phyloP scores from a whole-genome alignment of 2,329 filamentous ascomycete genomes.

The Zymoseptoria crescenta region DNA sequence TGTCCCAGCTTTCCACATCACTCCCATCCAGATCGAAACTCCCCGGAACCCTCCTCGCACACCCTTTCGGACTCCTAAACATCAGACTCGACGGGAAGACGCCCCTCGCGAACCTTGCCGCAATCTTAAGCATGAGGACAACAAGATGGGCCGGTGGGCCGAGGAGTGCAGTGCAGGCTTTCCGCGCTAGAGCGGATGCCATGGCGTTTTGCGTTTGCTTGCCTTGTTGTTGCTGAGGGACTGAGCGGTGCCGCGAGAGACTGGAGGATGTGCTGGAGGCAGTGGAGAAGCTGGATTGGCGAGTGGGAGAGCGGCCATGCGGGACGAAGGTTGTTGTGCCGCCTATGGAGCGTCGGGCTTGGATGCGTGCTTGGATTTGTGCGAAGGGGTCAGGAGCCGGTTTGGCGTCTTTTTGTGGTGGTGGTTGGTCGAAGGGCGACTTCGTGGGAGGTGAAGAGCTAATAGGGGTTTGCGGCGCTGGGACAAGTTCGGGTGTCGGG shows the following conservation, averaged over 20 bases:
- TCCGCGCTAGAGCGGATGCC: slow-evolving; percentile 55
- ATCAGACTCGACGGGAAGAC: slow-evolving; percentile 24
- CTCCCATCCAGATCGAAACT: slow-evolving; percentile 46
- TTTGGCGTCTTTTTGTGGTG: background rate
- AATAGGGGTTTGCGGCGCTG: background rate
- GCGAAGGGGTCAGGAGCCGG: slow-evolving; percentile 22
- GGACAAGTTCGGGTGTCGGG: background rate
- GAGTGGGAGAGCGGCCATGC: slow-evolving; percentile 31
- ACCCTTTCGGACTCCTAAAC: slow-evolving; percentile 23
- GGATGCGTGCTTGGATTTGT: slow-evolving; percentile 28
- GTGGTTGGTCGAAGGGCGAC: background rate
- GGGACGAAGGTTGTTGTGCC: slow-evolving; percentile 23
- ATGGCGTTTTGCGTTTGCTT: slow-evolving; percentile 12
- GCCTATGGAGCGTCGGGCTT: slow-evolving; percentile 27
- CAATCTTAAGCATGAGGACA: slow-evolving; percentile 71
- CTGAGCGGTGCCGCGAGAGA: slow-evolving; percentile 4
- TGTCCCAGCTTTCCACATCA: slow-evolving; percentile 41
- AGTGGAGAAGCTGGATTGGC: slow-evolving; percentile 32
- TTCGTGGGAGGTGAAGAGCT: background rate
- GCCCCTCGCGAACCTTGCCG: slow-evolving; percentile 59
- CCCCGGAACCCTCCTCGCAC: slow-evolving; percentile 54
- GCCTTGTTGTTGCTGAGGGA: slow-evolving; percentile 10
- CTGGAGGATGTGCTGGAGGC: slow-evolving; percentile 14
- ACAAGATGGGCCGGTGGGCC: slow-evolving; percentile 75
- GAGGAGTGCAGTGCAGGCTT: slow-evolving; percentile 68